phyloP scores from a whole-genome alignment of 352 stramenopile genomes.

The Globisporangium nagaii region DNA sequence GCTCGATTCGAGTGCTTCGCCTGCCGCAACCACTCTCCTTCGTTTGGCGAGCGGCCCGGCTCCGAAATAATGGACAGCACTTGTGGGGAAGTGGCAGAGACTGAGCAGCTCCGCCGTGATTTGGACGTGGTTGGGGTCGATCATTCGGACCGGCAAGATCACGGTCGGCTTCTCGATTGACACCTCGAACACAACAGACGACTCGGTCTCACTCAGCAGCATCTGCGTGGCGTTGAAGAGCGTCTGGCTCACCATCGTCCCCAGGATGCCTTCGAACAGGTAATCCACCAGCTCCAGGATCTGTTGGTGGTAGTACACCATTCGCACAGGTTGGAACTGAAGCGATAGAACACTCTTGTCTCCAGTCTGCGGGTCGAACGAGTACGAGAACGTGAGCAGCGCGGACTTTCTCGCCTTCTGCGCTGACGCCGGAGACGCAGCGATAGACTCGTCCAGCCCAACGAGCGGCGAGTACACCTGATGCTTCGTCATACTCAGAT shows the following conservation, averaged over 20 bases:
- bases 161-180: slow-evolving; percentile 53
- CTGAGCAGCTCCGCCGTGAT: slow-evolving; percentile 47
- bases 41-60: slow-evolving; percentile 17
- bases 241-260: slow-evolving; percentile 64
- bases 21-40: slow-evolving; percentile 21
- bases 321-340: slow-evolving; percentile 54
- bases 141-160: slow-evolving; percentile 54
- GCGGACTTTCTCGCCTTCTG: slow-evolving; percentile 3
- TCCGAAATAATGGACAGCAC: slow-evolving; percentile 39
- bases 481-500: slow-evolving; percentile 71
- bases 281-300: slow-evolving; percentile 79
- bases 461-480: slow-evolving; percentile 58
- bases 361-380: slow-evolving; percentile 6
- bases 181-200: slow-evolving; percentile 46
- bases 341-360: slow-evolving; percentile 46
- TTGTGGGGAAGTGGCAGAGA: slow-evolving; percentile 64
- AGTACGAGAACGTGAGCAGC: slow-evolving; percentile 34
- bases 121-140: slow-evolving; percentile 48
- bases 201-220: slow-evolving; percentile 57
- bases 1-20: slow-evolving; percentile 18
- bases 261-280: slow-evolving; percentile 75
- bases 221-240: slow-evolving; percentile 67
- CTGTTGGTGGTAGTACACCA: slow-evolving; percentile 86
- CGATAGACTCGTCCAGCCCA: slow-evolving; percentile 40
- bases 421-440: not conserved